A percentile compares a stretch with the other conserved stretches of the same genome.
These are phyloP conservation scores for Mortierella antarctica DNA, from an alignment of 192 early-diverging fungal genomes.

Conservation along the genomic window DNA sequence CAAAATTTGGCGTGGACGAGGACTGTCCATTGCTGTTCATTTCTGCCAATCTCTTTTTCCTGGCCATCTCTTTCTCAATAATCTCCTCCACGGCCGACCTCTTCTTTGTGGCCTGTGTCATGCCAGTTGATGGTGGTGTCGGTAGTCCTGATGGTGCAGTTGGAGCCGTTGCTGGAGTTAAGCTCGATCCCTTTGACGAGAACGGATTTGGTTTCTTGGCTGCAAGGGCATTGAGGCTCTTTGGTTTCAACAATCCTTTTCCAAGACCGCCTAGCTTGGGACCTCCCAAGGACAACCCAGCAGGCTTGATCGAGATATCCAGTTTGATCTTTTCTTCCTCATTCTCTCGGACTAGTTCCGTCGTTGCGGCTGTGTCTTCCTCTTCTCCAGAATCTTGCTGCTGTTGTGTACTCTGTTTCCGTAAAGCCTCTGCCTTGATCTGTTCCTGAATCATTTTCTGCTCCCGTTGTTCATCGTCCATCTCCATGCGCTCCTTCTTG, in stretches of 20 bases:
- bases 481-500: conserved; percentile 83
- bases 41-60: conserved; percentile 42
- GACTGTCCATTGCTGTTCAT: conserved; percentile 10
- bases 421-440: conserved; percentile 69
- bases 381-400: conserved; percentile 16
- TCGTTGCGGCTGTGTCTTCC: conserved; percentile 30
- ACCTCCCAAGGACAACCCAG: conserved; percentile 4
- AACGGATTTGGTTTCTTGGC: conserved; percentile 45
- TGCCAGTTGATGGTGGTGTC: background rate
- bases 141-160: conserved; percentile 15
- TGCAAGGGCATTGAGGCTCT: conserved; percentile 37
- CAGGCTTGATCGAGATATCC: conserved; percentile 64
- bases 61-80: conserved; percentile 63
- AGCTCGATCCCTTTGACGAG: conserved; percentile 33
- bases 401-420: conserved; percentile 40
- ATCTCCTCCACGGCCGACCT: conserved; percentile 72
- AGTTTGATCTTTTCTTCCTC: conserved; percentile 81
- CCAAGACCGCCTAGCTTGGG: conserved; percentile 22
- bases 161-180: conserved; percentile 14
- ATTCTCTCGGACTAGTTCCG: conserved; percentile 74
- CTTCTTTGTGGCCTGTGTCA: conserved; percentile 54
- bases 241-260: conserved; percentile 26
- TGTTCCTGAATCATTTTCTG: conserved; percentile 82
- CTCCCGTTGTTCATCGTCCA: conserved; percentile 90
- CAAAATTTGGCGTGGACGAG: conserved; percentile 7